These are phyloP conservation scores for Croton laevigatus DNA, from an alignment of 441 rosid species.

Conservation along the genomic window DNA sequence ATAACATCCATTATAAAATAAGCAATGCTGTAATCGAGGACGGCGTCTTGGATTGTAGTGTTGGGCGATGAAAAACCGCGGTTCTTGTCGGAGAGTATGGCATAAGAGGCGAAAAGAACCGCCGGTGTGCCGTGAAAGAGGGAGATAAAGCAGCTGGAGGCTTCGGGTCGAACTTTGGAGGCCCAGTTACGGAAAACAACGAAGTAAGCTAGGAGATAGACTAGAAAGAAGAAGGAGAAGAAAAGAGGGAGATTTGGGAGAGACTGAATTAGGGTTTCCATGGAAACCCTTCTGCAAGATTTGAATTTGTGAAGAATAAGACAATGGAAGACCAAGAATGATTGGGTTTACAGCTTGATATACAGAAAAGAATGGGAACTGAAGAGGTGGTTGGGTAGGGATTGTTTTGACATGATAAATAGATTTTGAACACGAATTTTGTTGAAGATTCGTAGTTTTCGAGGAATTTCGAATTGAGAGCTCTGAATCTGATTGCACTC, in stretches of 20 bases:
- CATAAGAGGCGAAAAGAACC: constrained; percentile 46
- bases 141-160: constrained; percentile 81
- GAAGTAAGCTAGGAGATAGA: constrained; percentile 53
- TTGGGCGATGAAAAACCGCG: constrained; percentile 59
- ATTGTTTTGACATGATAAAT: too few relatives aligned
- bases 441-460: neutral
- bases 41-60: constrained; percentile 46
- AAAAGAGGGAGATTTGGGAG: constrained; percentile 44
- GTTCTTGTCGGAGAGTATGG: constrained; percentile 50
- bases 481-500: neutral
- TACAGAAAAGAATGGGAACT: neutral
- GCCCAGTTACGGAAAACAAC: constrained; percentile 63
- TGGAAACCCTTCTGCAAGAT: neutral
- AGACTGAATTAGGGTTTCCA: constrained; percentile 28
- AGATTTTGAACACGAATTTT: neutral
- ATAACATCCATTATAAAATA: constrained; percentile 76
- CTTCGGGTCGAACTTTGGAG: constrained; percentile 63
- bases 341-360: neutral
- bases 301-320: neutral
- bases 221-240: constrained; percentile 50
- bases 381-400: neutral
- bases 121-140: constrained; percentile 77
- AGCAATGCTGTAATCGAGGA: constrained; percentile 77
- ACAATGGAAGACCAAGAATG: neutral
- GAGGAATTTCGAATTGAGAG: constrained; percentile 4